Conservation (phyloP, 208 protist species). For the Porcisia hertigi region DNA sequence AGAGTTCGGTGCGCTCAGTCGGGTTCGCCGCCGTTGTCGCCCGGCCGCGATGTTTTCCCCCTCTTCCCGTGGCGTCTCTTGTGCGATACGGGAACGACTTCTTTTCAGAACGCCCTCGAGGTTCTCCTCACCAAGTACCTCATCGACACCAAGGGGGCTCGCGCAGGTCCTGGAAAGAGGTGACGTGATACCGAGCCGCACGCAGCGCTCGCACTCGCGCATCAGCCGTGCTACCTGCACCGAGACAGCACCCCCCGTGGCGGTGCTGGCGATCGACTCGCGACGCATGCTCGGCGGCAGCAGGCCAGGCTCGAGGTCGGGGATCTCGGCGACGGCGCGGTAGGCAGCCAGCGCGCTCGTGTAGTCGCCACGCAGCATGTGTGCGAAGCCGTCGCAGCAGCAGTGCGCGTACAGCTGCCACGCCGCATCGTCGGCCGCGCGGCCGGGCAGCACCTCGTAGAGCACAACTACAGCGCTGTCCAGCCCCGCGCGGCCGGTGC, state of each 20-base stretch:
- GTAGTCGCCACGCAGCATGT: constrained; percentile 41
- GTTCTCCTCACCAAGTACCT: too few relatives aligned
- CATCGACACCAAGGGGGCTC: too few relatives aligned
- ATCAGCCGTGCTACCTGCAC: constrained; percentile 24
- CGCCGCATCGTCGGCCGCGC: neutral
- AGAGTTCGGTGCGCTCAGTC: too few relatives aligned
- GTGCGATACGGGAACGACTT: too few relatives aligned
- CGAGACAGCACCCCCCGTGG: constrained; percentile 11
- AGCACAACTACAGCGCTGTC: constrained; percentile 17
- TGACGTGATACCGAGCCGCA: too few relatives aligned
- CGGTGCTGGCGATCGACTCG: constrained; percentile 9
- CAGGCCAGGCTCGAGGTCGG: constrained; percentile 2
- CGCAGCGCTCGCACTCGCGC: too few relatives aligned
- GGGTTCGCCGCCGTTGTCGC: too few relatives aligned
- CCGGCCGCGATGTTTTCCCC: too few relatives aligned
- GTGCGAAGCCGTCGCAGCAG: constrained; percentile 28
- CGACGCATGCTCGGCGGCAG: neutral
- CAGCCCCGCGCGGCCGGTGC: neutral
- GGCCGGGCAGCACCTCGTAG: constrained; percentile 22
- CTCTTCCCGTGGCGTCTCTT: too few relatives aligned
- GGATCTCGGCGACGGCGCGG: constrained; percentile 9
- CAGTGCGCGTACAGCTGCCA: constrained; percentile 21
- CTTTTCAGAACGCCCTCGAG: too few relatives aligned
- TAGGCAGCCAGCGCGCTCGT: constrained; percentile 23
- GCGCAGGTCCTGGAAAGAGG: too few relatives aligned